Evolutionary conservation across 2,329 filamentous ascomycete genomes (phyloP).

Genomic region (Lasiodiplodia citricola): DNA sequence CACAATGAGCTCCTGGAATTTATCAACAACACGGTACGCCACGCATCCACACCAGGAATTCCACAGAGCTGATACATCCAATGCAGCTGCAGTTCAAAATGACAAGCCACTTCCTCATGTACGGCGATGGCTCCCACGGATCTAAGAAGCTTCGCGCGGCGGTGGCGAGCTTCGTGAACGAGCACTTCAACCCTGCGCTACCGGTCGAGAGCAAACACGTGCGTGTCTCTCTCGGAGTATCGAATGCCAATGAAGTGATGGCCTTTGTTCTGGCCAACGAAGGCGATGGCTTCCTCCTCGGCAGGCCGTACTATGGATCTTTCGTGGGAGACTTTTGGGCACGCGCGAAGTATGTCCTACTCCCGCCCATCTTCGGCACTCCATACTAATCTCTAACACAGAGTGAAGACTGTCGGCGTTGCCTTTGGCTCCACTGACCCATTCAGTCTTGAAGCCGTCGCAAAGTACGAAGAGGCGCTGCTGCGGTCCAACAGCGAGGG

Average conservation of each 20-base stretch:
- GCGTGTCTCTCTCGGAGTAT: slow-evolving; percentile 48
- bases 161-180: slow-evolving; percentile 50
- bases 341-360: slow-evolving; percentile 38
- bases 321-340: slow-evolving; percentile 57
- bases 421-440: slow-evolving; percentile 45
- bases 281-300: slow-evolving; percentile 55
- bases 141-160: slow-evolving; percentile 47
- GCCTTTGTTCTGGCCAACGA: slow-evolving; percentile 49
- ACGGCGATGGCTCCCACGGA: slow-evolving; percentile 49
- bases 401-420: slow-evolving; percentile 46
- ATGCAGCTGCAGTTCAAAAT: slow-evolving; percentile 10
- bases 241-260: slow-evolving; percentile 50
- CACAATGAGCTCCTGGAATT: slow-evolving; percentile 52
- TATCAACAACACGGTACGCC: slow-evolving; percentile 45
- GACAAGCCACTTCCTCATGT: slow-evolving; percentile 40
- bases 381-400: slow-evolving; percentile 20
- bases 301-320: slow-evolving; percentile 54
- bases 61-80: not conserved
- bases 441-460: slow-evolving; percentile 42
- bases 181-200: slow-evolving; percentile 44
- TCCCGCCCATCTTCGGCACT: not conserved
- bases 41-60: slow-evolving; percentile 27
- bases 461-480: slow-evolving; percentile 48
- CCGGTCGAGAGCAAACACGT: slow-evolving; percentile 46
- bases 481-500: slow-evolving; percentile 39